These are phyloP conservation scores for Tausonia pullulans DNA, from an alignment of 1,284 basidiomycete species.

Conservation along the genomic window DNA sequence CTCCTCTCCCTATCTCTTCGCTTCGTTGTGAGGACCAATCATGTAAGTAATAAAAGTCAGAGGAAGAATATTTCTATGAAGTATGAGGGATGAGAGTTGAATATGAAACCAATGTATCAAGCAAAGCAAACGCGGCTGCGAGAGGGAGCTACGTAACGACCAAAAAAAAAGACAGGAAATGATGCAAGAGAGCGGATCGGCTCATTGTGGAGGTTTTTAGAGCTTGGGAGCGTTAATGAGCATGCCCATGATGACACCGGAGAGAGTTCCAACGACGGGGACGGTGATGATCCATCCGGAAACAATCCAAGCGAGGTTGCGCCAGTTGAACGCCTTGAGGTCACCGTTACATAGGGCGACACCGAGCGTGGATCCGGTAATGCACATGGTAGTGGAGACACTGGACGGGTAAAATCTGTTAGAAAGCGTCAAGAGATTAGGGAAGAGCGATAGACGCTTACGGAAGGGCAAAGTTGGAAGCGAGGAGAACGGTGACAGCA, in stretches of 20 bases:
- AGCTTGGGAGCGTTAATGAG: slow-evolving; percentile 34
- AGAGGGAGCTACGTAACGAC: no score
- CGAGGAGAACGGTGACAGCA: slow-evolving; percentile 38
- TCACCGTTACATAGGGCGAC: slow-evolving; percentile 26
- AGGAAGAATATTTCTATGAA: no score
- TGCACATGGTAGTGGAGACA: slow-evolving; percentile 25
- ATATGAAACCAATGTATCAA: no score
- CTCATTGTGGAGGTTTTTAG: no score
- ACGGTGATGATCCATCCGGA: slow-evolving; percentile 36
- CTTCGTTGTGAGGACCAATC: no score
- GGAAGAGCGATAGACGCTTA: background rate
- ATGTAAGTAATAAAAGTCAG: no score
- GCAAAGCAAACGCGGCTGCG: no score
- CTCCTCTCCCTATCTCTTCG: no score
- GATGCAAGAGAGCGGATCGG: no score
- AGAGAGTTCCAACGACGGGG: slow-evolving; percentile 32
- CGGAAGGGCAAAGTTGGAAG: slow-evolving; percentile 28
- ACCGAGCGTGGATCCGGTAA: slow-evolving; percentile 29
- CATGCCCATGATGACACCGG: slow-evolving; percentile 34
- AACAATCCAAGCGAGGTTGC: slow-evolving; percentile 29
- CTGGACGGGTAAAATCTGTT: no score
- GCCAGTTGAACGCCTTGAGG: slow-evolving; percentile 23
- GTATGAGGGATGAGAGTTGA: no score
- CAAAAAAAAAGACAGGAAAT: no score
- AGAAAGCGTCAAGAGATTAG: background rate